phyloP scores from a whole-genome alignment of 2,329 filamentous ascomycete genomes.

The Arthrobotrys sinensis region DNA sequence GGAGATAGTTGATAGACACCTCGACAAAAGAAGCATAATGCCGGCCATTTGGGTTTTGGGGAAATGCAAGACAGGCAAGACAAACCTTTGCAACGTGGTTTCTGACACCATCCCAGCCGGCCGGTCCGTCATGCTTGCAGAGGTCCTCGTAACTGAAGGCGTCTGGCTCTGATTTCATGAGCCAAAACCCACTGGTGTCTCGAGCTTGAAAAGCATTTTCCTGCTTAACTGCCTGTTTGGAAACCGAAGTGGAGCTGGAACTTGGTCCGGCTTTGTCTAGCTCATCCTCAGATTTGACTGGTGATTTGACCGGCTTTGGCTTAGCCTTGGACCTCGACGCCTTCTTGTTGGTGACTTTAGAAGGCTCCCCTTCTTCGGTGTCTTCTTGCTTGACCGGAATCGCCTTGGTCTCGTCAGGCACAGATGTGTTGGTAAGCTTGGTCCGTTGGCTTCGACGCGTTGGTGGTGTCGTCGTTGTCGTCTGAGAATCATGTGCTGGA shows the following conservation, averaged over 20 bases:
- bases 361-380: slow-evolving; percentile 3
- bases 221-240: slow-evolving; percentile 28
- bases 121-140: slow-evolving; percentile 78
- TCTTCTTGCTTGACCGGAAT: slow-evolving; percentile 37
- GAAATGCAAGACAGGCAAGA: slow-evolving; percentile 36
- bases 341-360: slow-evolving; percentile 5
- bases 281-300: slow-evolving; percentile 46
- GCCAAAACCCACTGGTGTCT: slow-evolving; percentile 74
- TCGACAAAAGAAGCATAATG: slow-evolving; percentile 36
- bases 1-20: slow-evolving; percentile 37
- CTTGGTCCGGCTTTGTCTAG: slow-evolving; percentile 31
- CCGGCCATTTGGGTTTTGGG: slow-evolving; percentile 2
- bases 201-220: slow-evolving; percentile 21
- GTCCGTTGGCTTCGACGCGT: slow-evolving; percentile 53
- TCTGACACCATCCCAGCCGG: slow-evolving; percentile 88
- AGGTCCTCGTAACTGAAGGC: slow-evolving; percentile 90
- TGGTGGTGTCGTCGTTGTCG: slow-evolving; percentile 46
- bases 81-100: slow-evolving; percentile 48
- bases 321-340: slow-evolving; percentile 43
- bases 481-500: slow-evolving; percentile 47
- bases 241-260: slow-evolving; percentile 37
- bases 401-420: slow-evolving; percentile 24
- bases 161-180: slow-evolving; percentile 91
- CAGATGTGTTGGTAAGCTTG: slow-evolving; percentile 43
- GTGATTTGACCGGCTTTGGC: slow-evolving; percentile 57